Conservation (phyloP, 2,329 filamentous ascomycete genomes). For the Aspergillus carbonarius region DNA sequence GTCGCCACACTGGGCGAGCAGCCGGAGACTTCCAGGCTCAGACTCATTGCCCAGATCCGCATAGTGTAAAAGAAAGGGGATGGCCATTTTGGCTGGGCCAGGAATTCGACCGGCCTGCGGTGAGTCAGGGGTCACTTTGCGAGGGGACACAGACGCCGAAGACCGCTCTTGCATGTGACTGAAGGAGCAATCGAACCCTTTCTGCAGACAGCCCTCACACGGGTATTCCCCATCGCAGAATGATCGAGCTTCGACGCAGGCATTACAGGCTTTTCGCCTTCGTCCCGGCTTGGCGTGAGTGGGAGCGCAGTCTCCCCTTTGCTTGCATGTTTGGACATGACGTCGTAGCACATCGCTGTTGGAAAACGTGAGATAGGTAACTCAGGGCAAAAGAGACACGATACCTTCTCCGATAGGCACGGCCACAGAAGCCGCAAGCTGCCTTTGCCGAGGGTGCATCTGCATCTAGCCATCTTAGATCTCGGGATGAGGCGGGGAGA, state of each 20-base stretch:
- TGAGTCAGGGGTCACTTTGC: neutral
- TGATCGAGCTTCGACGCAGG: neutral
- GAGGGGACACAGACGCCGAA: too few species aligned
- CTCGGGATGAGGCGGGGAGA: neutral
- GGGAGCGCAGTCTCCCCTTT: neutral
- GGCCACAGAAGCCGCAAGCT: neutral
- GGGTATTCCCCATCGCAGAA: neutral
- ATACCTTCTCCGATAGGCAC: neutral
- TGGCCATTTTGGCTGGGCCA: neutral
- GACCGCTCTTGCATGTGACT: neutral
- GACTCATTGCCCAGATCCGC: neutral
- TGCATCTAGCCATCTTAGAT: neutral
- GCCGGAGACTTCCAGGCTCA: neutral
- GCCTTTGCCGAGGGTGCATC: neutral
- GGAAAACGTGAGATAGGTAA: neutral
- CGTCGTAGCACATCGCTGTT: neutral
- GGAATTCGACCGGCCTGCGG: neutral
- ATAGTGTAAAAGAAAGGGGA: neutral
- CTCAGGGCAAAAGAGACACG: too few species aligned
- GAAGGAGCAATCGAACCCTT: neutral
- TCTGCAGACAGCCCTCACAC: neutral
- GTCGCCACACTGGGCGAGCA: neutral
- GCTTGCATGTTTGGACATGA: neutral
- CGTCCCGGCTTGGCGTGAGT: neutral
- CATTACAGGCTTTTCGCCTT: neutral